Conservation (phyloP, 140 eudicot species). For the Bidens hawaiensis region DNA sequence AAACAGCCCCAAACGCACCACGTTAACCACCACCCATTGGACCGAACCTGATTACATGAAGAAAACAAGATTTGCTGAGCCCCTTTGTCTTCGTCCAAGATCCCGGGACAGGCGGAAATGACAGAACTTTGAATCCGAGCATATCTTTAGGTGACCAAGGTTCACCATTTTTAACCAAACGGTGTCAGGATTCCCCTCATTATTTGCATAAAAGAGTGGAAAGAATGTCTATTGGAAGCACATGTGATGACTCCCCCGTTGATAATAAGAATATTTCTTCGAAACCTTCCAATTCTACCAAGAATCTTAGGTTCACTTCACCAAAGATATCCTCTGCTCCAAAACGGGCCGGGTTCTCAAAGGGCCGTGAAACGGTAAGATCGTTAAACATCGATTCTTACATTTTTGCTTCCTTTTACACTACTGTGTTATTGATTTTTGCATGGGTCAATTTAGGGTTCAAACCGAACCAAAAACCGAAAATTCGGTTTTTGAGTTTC, state of each 20-base stretch:
- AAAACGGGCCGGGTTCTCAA: constrained; percentile 48
- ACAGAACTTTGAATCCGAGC: constrained; percentile 89
- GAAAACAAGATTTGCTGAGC: constrained; percentile 69
- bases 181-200: constrained; percentile 31
- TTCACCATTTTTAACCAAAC: constrained; percentile 36
- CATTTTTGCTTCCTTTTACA: background rate
- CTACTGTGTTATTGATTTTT: background rate
- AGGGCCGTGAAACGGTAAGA: constrained; percentile 62
- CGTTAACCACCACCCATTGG: constrained; percentile 48
- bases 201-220: constrained; percentile 39
- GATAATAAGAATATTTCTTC: constrained; percentile 36
- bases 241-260: constrained; percentile 38
- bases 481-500: too few species aligned
- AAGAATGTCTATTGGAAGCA: constrained; percentile 42
- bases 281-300: constrained; percentile 35
- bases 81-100: constrained; percentile 37
- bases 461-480: too few species aligned
- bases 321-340: constrained; percentile 41
- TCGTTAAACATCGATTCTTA: constrained; percentile 6
- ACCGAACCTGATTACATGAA: constrained; percentile 50
- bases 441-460: too few species aligned
- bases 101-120: constrained; percentile 61
- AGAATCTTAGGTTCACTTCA: constrained; percentile 44
- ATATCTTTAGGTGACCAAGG: constrained; percentile 67
- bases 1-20: constrained; percentile 64